These are phyloP conservation scores for Tilletia walkeri DNA, from an alignment of 1,284 basidiomycete species.

Conservation along the genomic window DNA sequence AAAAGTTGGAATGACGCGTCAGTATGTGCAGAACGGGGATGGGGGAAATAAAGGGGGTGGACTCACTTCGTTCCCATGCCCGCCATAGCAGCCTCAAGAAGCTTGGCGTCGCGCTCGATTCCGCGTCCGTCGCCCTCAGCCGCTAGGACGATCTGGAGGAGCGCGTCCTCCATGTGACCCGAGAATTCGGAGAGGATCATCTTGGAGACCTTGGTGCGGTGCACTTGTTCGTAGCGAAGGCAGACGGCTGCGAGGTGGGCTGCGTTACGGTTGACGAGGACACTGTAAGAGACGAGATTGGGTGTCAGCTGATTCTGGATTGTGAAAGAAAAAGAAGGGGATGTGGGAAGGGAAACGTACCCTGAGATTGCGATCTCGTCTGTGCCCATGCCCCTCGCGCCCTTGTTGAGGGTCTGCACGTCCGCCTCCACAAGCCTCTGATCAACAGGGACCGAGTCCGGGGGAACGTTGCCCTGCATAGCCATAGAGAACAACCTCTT, in stretches of 20 bases:
- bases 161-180: slow-evolving; percentile 50
- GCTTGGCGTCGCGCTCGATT: slow-evolving; percentile 45
- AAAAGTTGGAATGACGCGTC: neutral
- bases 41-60: slow-evolving; percentile 13
- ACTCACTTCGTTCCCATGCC: slow-evolving; percentile 48
- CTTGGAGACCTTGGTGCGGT: slow-evolving; percentile 34
- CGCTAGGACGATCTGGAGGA: slow-evolving; percentile 50
- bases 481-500: slow-evolving; percentile 51
- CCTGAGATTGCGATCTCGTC: slow-evolving; percentile 38
- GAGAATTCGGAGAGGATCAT: slow-evolving; percentile 50
- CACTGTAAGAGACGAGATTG: slow-evolving; percentile 25
- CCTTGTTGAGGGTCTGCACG: slow-evolving; percentile 29
- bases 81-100: slow-evolving; percentile 51
- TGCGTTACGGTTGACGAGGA: slow-evolving; percentile 48
- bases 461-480: slow-evolving; percentile 43
- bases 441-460: slow-evolving; percentile 40
- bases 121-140: slow-evolving; percentile 50
- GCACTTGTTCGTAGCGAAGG: slow-evolving; percentile 40
- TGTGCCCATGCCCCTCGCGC: slow-evolving; percentile 39
- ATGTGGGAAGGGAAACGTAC: slow-evolving; percentile 12
- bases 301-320: neutral
- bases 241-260: slow-evolving; percentile 49
- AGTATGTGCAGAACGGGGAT: slow-evolving; percentile 8
- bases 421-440: slow-evolving; percentile 34
- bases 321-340: neutral